Evolutionary conservation across 352 stramenopile species (phyloP), one percentile per base, ranked within the genome.

Genomic region (Globisporangium yorkense): DNA sequence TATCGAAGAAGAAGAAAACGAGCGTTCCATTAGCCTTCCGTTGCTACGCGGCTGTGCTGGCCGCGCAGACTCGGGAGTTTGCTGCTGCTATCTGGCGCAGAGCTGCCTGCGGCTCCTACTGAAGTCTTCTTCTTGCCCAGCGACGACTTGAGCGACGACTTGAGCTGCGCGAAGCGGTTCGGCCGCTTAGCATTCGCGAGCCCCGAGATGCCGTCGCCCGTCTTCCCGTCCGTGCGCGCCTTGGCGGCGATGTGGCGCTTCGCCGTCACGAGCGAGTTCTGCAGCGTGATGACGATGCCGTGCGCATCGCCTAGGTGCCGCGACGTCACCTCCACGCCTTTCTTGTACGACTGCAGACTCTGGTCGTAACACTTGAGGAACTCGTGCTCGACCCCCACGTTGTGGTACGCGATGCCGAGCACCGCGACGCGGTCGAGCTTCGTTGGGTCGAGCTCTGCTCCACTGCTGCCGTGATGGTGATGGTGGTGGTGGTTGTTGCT

Each of bases 381-480:
- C 59, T 98, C 94, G 49, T 98, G 89, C 66, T 98, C 94, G 20
- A 98, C 94, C 27, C 92, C 94, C 43, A 97, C 89, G 58, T 98
- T 98, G 62, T 98, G 94, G 67, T 98, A 98, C 8, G 93, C 94
- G 33, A 98, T 97, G 1, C 88, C 89, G 13, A 98, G 68, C 2
- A 98, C 93, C 10, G 93, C 90, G 16, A 98, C 77, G 2, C 93
- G 78, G 52, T 98, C 93, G 16, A 91, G 69, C 43, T 94, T 89
- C 12, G 74, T 70, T 1, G 72, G 37, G 6, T 84, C 68, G 1
- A 74, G 20, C 1, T 63, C 44, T 2, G 33, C 0, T 0, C 58
- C 35, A 3, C 10, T 46, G 20, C 45, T 52, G 41, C 39, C 31
- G 18, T 40, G 20, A 18, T 9, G 20, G 37, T 40, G 16, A 12